These are phyloP conservation scores for Lecanicillium sp. DNA, from an alignment of 2,329 filamentous ascomycete genomes.

Conservation along the genomic window DNA sequence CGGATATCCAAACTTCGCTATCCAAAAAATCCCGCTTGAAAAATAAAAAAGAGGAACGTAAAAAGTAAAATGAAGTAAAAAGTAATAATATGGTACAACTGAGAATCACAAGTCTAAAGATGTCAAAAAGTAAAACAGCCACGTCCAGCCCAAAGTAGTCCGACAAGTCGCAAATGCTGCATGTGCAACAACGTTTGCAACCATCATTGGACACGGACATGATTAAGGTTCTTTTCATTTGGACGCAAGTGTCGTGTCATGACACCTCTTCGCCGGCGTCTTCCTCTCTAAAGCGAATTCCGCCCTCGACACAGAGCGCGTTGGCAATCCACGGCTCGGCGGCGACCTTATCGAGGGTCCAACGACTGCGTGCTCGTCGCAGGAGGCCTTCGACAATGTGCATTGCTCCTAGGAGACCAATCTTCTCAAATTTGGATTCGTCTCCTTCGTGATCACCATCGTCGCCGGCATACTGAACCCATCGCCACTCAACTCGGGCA, in stretches of 20 bases:
- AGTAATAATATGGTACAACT: too few species aligned
- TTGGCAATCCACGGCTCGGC: slow-evolving; percentile 68
- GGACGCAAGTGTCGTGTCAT: slow-evolving; percentile 15
- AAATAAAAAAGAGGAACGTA: too few species aligned
- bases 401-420: slow-evolving; percentile 67
- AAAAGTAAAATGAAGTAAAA: too few species aligned
- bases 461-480: slow-evolving; percentile 77
- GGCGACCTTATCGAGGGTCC: slow-evolving; percentile 67
- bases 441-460: slow-evolving; percentile 80
- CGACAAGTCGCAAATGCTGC: too few species aligned
- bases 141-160: too few species aligned
- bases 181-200: too few species aligned
- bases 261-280: slow-evolving; percentile 49
- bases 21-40: too few species aligned
- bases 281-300: slow-evolving; percentile 54
- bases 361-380: slow-evolving; percentile 74
- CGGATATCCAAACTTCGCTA: too few species aligned
- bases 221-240: too few species aligned
- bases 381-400: slow-evolving; percentile 77
- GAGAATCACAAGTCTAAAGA: too few species aligned
- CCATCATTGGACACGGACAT: too few species aligned
- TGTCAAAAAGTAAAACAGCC: too few species aligned
- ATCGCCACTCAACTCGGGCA: slow-evolving; percentile 90
- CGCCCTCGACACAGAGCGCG: slow-evolving; percentile 63
- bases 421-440: slow-evolving; percentile 53